phyloP scores from a whole-genome alignment of 352 stramenopile genomes.

The Stephanocyclus meneghinianus region DNA sequence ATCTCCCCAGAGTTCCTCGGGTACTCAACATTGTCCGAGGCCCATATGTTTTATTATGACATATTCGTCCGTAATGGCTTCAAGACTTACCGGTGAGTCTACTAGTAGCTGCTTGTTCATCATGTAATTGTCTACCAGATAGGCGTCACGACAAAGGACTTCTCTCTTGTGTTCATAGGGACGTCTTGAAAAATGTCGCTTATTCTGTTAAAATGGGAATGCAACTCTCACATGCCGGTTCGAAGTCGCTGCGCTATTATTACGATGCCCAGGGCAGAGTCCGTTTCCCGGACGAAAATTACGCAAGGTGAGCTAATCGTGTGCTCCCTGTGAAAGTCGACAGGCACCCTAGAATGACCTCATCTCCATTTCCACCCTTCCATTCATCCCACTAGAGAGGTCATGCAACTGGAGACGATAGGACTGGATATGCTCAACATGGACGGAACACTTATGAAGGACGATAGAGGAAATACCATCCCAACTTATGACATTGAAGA shows the following conservation, averaged over 20 bases:
- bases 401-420: slow-evolving; percentile 67
- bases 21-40: slow-evolving; percentile 16
- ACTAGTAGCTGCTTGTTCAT: neutral
- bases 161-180: neutral
- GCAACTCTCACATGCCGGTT: slow-evolving; percentile 31
- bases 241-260: slow-evolving; percentile 17
- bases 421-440: slow-evolving; percentile 58
- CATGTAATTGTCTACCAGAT: neutral
- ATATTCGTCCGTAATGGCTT: slow-evolving; percentile 34
- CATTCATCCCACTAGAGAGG: slow-evolving; percentile 11
- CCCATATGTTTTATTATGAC: slow-evolving; percentile 41
- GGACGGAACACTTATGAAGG: slow-evolving; percentile 49
- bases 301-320: slow-evolving; percentile 12
- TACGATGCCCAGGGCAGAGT: slow-evolving; percentile 8
- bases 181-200: slow-evolving; percentile 35
- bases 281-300: slow-evolving; percentile 36
- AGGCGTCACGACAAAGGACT: too few relatives aligned
- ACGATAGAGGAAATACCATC: slow-evolving; percentile 43
- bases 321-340: neutral
- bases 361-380: neutral
- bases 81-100: slow-evolving; percentile 15
- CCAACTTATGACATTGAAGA: slow-evolving; percentile 65
- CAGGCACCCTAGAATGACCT: neutral
- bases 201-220: slow-evolving; percentile 45
- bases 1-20: slow-evolving; percentile 25